Conservation (phyloP, 1,284 basidiomycete genomes). For the Psilocybe mexicana region DNA sequence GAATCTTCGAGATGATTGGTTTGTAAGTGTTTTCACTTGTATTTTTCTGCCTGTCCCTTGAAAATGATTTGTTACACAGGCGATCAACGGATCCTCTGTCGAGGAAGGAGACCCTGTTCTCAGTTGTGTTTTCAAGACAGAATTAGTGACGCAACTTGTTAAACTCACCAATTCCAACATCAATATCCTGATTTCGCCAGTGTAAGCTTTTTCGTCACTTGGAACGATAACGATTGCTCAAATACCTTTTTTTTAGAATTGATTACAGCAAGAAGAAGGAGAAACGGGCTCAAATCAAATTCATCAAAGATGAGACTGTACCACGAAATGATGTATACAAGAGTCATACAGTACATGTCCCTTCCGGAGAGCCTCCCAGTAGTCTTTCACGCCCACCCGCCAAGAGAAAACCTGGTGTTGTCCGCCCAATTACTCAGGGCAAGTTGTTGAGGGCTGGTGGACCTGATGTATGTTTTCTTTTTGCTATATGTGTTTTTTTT, state of each 20-base stretch:
- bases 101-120: constrained; percentile 98
- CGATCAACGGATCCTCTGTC: constrained; percentile 65
- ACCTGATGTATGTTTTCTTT: constrained; percentile 46
- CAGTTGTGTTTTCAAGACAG: constrained; percentile 95
- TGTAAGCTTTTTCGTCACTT: constrained; percentile 48
- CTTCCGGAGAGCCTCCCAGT: constrained; percentile 83
- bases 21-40: constrained; percentile 50
- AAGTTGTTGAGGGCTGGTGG: constrained; percentile 81
- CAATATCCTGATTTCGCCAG: constrained; percentile 72
- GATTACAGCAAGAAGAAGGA: constrained; percentile 97
- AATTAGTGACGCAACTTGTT: constrained; percentile 83
- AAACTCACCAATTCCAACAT: constrained; percentile 81
- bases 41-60: not conserved
- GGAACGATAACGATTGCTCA: not conserved
- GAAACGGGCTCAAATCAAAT: constrained; percentile 88
- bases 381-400: constrained; percentile 85
- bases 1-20: constrained; percentile 92
- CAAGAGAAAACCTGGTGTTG: constrained; percentile 83
- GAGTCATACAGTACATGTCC: constrained; percentile 88
- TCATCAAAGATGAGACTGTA: constrained; percentile 88
- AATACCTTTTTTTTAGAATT: constrained; percentile 49
- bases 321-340: constrained; percentile 90
- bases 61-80: constrained; percentile 22
- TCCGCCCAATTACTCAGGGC: constrained; percentile 83
- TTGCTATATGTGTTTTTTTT: not conserved